These are phyloP conservation scores for Vitis labrusca DNA, from an alignment of 164 flowering plant genomes.

Conservation along the genomic window DNA sequence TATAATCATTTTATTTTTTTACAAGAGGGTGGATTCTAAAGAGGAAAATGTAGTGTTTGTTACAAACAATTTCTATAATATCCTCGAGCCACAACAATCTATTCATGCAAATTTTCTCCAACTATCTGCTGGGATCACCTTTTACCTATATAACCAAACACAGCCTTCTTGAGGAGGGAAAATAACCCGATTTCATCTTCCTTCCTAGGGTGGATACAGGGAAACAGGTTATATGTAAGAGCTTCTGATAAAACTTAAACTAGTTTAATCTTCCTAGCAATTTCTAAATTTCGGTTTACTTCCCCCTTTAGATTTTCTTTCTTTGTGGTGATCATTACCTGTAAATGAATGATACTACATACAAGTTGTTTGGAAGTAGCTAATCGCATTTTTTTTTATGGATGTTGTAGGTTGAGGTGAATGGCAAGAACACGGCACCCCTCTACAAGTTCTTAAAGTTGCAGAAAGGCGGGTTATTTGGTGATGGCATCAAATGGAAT, in stretches of 20 bases:
- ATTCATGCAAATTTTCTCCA: too few relatives aligned
- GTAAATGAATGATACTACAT: neutral
- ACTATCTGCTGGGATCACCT: neutral
- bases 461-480: slow-evolving; percentile 69
- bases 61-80: too few relatives aligned
- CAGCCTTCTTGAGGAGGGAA: neutral
- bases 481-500: slow-evolving; percentile 89
- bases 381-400: neutral
- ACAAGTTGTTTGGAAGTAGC: neutral
- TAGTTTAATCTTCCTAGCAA: too few relatives aligned
- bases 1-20: too few relatives aligned
- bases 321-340: neutral
- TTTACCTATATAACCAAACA: neutral
- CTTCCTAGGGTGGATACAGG: too few relatives aligned
- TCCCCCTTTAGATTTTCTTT: neutral
- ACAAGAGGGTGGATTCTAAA: too few relatives aligned
- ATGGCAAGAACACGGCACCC: slow-evolving; percentile 79
- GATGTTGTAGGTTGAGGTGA: slow-evolving; percentile 67
- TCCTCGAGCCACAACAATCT: too few relatives aligned
- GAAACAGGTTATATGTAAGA: too few relatives aligned
- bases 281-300: too few relatives aligned
- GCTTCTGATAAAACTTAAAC: too few relatives aligned
- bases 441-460: slow-evolving; percentile 75
- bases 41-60: too few relatives aligned
- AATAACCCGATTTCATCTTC: too few relatives aligned